Conservation (phyloP, 305 asterid genomes). For the Solanum hybrid region DNA sequence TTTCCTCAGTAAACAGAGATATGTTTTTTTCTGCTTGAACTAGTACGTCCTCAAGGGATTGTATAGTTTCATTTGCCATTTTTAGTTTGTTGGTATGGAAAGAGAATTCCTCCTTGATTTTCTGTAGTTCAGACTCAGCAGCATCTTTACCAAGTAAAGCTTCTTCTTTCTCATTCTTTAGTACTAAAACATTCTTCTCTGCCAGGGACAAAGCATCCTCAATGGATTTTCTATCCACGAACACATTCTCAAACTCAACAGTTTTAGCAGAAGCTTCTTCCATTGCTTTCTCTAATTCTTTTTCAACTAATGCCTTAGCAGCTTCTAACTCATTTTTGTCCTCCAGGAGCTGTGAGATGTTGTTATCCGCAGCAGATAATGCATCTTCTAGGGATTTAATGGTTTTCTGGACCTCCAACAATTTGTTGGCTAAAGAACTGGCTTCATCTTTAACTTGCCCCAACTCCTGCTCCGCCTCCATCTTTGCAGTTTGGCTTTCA, state of each 20-base stretch:
- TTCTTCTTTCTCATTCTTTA: constrained; percentile 47
- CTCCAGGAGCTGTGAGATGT: constrained; percentile 43
- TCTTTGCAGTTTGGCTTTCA: constrained; percentile 46
- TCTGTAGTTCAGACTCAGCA: constrained; percentile 46
- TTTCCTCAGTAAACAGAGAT: constrained; percentile 56
- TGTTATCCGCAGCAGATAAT: constrained; percentile 43
- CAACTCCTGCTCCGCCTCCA: constrained; percentile 53
- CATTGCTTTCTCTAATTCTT: constrained; percentile 52
- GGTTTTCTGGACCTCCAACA: constrained; percentile 37
- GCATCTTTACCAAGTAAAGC: constrained; percentile 37
- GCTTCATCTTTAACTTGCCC: constrained; percentile 48
- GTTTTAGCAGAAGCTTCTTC: constrained; percentile 42
- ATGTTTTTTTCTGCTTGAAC: constrained; percentile 48
- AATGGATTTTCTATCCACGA: constrained; percentile 33
- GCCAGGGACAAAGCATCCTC: constrained; percentile 53
- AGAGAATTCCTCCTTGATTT: constrained; percentile 44
- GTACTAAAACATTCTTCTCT: constrained; percentile 41
- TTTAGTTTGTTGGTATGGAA: constrained; percentile 33
- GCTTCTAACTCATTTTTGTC: constrained; percentile 65
- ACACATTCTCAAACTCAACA: constrained; percentile 48
- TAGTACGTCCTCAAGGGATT: constrained; percentile 70
- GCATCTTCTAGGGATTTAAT: constrained; percentile 56
- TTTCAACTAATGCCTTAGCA: constrained; percentile 42
- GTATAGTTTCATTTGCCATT: constrained; percentile 57
- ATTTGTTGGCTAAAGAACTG: constrained; percentile 32